phyloP scores from a whole-genome alignment of 768 basidiomycete species.

The Suillus paluster region DNA sequence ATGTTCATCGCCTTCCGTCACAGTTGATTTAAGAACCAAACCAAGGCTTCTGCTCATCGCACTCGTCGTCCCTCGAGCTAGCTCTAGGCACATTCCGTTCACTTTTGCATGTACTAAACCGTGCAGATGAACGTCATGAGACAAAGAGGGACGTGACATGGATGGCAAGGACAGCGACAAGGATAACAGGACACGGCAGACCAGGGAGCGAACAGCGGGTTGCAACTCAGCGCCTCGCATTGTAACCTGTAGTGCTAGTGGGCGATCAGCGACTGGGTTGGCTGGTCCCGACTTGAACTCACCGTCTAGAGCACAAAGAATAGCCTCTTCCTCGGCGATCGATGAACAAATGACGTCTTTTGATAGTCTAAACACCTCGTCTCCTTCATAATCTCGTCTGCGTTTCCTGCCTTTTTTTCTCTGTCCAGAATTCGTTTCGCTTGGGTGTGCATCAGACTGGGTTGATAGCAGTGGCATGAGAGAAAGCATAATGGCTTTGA shows the following conservation, averaged over 20 bases:
- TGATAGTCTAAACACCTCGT: slow-evolving; percentile 64
- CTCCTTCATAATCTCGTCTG: slow-evolving; percentile 72
- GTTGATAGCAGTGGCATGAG: slow-evolving; percentile 52
- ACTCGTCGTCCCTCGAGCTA: slow-evolving; percentile 57
- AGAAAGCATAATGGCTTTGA: slow-evolving; percentile 54
- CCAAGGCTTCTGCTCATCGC: slow-evolving; percentile 65
- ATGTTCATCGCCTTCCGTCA: slow-evolving; percentile 25
- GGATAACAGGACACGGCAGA: slow-evolving; percentile 60
- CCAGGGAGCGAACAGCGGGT: slow-evolving; percentile 59
- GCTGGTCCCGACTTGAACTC: slow-evolving; percentile 18
- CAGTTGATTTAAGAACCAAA: slow-evolving; percentile 52
- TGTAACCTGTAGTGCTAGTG: slow-evolving; percentile 52
- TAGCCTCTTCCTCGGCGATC: slow-evolving; percentile 51
- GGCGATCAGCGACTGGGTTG: background rate
- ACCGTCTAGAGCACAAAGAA: slow-evolving; percentile 67
- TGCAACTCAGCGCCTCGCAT: slow-evolving; percentile 56
- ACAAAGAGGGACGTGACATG: slow-evolving; percentile 57
- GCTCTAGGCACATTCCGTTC: slow-evolving; percentile 49
- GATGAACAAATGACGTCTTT: slow-evolving; percentile 54
- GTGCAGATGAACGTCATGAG: slow-evolving; percentile 55
- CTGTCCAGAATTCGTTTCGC: slow-evolving; percentile 24
- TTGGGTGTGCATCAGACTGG: slow-evolving; percentile 35
- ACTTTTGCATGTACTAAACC: slow-evolving; percentile 48
- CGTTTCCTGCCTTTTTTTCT: slow-evolving; percentile 70
- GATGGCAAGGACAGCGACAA: slow-evolving; percentile 59